A percentile compares a stretch with the other conserved stretches of the same genome.
Evolutionary conservation across 371 early-diverging fungal genomes (phyloP).

Genomic region (Lichtheimia corymbifera): DNA sequence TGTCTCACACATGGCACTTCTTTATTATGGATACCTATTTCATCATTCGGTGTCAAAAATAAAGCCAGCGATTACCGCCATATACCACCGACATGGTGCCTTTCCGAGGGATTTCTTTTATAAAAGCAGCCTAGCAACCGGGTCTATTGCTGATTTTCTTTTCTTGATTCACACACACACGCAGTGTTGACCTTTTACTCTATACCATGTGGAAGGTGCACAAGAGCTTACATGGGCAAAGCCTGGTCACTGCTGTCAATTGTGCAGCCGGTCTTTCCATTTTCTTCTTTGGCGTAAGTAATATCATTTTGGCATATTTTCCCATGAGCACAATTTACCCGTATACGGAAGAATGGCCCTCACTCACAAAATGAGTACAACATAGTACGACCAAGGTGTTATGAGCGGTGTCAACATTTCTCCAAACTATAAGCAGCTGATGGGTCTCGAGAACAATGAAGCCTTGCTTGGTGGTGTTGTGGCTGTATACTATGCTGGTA

Average conservation of each 20-base stretch:
- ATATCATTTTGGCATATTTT: not conserved
- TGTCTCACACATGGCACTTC: too few relatives aligned
- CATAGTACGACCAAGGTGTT: conserved; percentile 52
- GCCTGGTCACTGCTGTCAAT: conserved; percentile 36
- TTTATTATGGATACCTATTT: too few relatives aligned
- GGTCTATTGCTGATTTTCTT: too few relatives aligned
- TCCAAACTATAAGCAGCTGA: conserved; percentile 30
- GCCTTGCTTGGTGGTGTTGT: conserved; percentile 44
- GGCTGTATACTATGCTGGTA: conserved; percentile 38
- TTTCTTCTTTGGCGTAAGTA: conserved; percentile 51
- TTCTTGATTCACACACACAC: not conserved
- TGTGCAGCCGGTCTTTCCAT: conserved; percentile 45
- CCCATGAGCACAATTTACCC: not conserved
- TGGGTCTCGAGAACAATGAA: conserved; percentile 40
- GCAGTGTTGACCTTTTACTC: not conserved
- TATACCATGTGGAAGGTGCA: conserved; percentile 3
- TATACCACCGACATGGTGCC: too few relatives aligned
- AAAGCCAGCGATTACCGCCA: too few relatives aligned
- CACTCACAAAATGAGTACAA: not conserved
- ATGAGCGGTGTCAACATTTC: conserved; percentile 48
- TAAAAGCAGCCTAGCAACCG: too few relatives aligned
- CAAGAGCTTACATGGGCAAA: conserved; percentile 11
- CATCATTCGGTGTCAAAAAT: too few relatives aligned
- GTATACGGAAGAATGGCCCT: not conserved
- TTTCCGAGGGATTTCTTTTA: too few relatives aligned